Percentiles rank a stretch among this genome's conserved stretches.
Conservation (phyloP, 1,284 basidiomycete genomes). For the Puccinia hordei region DNA sequence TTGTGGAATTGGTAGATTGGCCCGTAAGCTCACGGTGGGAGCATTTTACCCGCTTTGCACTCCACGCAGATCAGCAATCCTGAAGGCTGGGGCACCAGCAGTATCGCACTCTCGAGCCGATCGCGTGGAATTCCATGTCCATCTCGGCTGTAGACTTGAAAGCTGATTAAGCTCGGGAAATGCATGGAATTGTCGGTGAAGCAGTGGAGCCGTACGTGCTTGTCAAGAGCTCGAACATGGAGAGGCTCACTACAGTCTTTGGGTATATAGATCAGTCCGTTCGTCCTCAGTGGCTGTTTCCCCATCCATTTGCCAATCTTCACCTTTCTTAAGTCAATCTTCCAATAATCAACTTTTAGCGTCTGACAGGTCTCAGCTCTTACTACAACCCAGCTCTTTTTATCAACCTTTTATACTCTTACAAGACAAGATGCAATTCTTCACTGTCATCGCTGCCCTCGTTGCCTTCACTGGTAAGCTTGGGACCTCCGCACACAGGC, state of each 20-base stretch:
- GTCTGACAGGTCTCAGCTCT: not conserved
- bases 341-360: not conserved
- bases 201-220: too few species aligned
- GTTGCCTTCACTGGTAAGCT: not conserved
- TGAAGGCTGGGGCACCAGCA: too few species aligned
- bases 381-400: not conserved
- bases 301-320: not conserved
- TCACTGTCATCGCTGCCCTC: not conserved
- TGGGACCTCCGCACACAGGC: too few species aligned
- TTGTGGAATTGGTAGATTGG: too few species aligned
- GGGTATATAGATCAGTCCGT: not conserved
- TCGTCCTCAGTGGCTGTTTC: not conserved
- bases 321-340: not conserved
- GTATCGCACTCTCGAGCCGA: too few species aligned
- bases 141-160: too few species aligned
- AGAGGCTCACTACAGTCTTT: not conserved
- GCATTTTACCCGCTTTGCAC: too few species aligned
- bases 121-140: too few species aligned
- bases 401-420: not conserved
- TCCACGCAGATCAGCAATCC: too few species aligned
- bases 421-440: constrained; percentile 13
- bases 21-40: too few species aligned
- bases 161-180: too few species aligned
- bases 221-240: not conserved
- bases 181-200: too few species aligned